Percentiles rank a stretch among this genome's conserved stretches.
Evolutionary conservation across 192 early-diverging fungal species (phyloP).

Genomic region (Allomyces macrogynus): DNA sequence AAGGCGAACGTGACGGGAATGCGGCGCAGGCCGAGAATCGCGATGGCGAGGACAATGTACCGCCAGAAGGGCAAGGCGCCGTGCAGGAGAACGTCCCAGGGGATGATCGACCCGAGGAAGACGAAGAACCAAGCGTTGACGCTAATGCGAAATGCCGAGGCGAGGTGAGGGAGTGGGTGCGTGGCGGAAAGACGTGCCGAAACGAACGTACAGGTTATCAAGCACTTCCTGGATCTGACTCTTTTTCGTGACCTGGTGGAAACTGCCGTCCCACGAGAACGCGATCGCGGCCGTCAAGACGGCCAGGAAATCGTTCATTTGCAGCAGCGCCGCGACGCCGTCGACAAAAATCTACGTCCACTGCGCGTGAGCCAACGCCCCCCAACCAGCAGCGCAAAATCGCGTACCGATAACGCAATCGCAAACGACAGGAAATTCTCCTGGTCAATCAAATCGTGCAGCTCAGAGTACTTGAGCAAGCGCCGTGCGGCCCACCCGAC

Average conservation of each 20-base stretch:
- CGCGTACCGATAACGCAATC: slow-evolving; percentile 43
- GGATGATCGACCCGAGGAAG: slow-evolving; percentile 7
- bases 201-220: slow-evolving; percentile 66
- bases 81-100: slow-evolving; percentile 43
- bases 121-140: not conserved
- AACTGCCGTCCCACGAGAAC: slow-evolving; percentile 84
- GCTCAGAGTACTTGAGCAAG: slow-evolving; percentile 43
- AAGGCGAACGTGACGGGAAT: slow-evolving; percentile 42
- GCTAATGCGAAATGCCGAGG: no score
- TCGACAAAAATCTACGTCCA: slow-evolving; percentile 35
- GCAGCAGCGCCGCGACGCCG: slow-evolving; percentile 47
- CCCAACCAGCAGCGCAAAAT: no score
- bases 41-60: slow-evolving; percentile 32
- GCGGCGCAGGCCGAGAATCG: slow-evolving; percentile 48
- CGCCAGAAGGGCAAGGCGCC: slow-evolving; percentile 38
- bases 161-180: not conserved
- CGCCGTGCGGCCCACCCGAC: slow-evolving; percentile 49
- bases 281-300: slow-evolving; percentile 59
- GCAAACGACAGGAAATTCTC: slow-evolving; percentile 64
- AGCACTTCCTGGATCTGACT: slow-evolving; percentile 78
- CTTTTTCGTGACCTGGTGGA: slow-evolving; percentile 55
- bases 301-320: slow-evolving; percentile 52
- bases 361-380: no score
- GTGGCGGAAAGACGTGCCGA: no score
- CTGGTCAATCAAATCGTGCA: slow-evolving; percentile 61